Evolutionary conservation across 2,329 filamentous ascomycete species (phyloP).

Genomic region (Fusarium bulbicola): DNA sequence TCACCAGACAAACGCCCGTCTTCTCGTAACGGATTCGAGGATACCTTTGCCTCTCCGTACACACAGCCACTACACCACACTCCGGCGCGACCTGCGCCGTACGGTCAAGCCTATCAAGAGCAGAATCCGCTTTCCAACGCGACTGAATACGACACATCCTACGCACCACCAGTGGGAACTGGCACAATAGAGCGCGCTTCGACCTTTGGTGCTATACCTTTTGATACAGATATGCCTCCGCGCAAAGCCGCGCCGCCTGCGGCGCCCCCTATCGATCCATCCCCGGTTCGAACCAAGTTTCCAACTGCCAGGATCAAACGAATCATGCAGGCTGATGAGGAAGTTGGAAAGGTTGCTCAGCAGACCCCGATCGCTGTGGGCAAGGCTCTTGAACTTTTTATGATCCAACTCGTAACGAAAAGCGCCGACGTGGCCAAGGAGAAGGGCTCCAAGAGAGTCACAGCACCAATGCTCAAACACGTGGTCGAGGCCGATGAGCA

Average conservation of each 20-base stretch:
- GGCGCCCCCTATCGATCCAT: conserved; percentile 64
- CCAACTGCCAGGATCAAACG: conserved; percentile 97
- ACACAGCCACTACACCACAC: conserved; percentile 32
- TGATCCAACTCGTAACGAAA: conserved; percentile 92
- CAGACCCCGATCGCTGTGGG: conserved; percentile 96
- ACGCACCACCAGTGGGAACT: conserved; percentile 13
- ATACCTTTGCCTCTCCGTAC: conserved; percentile 4
- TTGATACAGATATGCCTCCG: conserved; percentile 47
- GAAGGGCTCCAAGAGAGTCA: conserved; percentile 88
- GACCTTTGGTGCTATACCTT: conserved; percentile 15
- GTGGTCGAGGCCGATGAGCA: conserved; percentile 89
- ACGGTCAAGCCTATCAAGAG: conserved; percentile 25
- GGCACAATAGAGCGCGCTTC: conserved; percentile 6
- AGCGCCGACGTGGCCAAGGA: conserved; percentile 85
- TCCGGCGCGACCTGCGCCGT: conserved; percentile 12
- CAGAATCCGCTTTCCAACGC: conserved; percentile 16
- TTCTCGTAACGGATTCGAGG: conserved; percentile 17
- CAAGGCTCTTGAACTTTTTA: conserved; percentile 96
- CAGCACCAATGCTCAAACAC: conserved; percentile 89
- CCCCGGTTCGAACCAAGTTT: conserved; percentile 90
- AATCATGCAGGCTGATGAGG: conserved; percentile 99
- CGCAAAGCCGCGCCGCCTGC: conserved; percentile 47
- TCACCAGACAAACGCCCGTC: conserved; percentile 5
- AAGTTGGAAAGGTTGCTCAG: conserved; percentile 97
- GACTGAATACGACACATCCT: conserved; percentile 28